Conservation (phyloP, 352 stramenopile genomes). For the Phytophthora crassamura region DNA sequence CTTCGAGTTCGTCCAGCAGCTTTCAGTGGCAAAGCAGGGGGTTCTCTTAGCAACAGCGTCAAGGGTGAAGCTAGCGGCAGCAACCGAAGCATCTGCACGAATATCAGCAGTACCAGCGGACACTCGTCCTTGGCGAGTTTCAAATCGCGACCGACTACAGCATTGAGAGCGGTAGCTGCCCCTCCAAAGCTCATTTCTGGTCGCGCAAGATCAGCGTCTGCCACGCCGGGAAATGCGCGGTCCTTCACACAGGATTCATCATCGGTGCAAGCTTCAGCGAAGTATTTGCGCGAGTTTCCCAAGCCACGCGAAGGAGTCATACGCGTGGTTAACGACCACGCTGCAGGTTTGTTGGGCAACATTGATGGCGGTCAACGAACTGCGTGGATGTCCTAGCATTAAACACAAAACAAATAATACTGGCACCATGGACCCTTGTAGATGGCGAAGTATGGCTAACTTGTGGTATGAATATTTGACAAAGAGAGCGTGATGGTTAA, state of each 20-base stretch:
- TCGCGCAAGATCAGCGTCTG: constrained; percentile 20
- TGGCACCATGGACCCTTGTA: too few relatives aligned
- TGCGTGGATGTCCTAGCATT: constrained; percentile 51
- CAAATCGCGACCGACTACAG: constrained; percentile 25
- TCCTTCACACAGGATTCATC: background rate
- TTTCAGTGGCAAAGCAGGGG: constrained; percentile 9
- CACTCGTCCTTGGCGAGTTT: background rate
- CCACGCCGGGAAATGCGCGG: constrained; percentile 15
- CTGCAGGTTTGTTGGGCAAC: constrained; percentile 11
- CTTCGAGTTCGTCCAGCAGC: constrained; percentile 46
- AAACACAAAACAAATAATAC: constrained; percentile 3
- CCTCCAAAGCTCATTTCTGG: constrained; percentile 3
- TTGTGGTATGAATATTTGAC: too few relatives aligned
- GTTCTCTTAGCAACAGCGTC: background rate
- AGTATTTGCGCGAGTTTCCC: constrained; percentile 72
- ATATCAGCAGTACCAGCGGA: constrained; percentile 7
- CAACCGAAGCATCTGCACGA: constrained; percentile 12
- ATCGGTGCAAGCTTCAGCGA: constrained; percentile 22
- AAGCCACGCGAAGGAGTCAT: constrained; percentile 58
- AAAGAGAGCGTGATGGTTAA: too few relatives aligned
- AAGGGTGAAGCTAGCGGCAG: background rate
- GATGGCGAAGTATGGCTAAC: too few relatives aligned
- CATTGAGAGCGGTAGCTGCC: constrained; percentile 12
- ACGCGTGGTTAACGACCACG: constrained; percentile 33
- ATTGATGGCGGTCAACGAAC: constrained; percentile 47